Percentiles rank a stretch among this genome's conserved stretches.
Evolutionary conservation across 2,329 filamentous ascomycete species (phyloP).

Genomic region (Stemphylium lycopersici): DNA sequence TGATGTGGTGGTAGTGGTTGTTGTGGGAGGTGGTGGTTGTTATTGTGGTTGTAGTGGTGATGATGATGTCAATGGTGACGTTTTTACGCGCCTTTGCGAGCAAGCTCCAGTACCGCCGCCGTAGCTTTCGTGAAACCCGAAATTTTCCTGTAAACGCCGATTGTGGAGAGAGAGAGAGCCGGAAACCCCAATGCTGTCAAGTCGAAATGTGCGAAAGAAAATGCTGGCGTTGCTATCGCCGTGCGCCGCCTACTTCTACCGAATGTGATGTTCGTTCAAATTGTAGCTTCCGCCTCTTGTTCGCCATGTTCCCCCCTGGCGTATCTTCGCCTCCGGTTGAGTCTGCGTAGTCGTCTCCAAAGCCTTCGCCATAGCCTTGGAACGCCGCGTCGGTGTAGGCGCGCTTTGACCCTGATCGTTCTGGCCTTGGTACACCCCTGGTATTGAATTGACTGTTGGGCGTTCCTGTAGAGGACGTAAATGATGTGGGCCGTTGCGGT

Average conservation of each 20-base stretch:
- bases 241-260: constrained; percentile 45
- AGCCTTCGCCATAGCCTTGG: constrained; percentile 76
- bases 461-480: constrained; percentile 31
- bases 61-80: constrained; percentile 1
- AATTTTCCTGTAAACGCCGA: constrained; percentile 15
- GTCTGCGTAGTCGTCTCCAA: constrained; percentile 70
- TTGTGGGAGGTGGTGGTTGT: constrained; percentile 1
- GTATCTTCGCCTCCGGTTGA: constrained; percentile 76
- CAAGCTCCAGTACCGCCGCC: constrained; percentile 1
- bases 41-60: neutral
- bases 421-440: constrained; percentile 62
- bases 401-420: constrained; percentile 73
- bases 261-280: constrained; percentile 44
- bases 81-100: neutral
- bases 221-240: constrained; percentile 32
- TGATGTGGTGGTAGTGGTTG: neutral
- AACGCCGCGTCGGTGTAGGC: constrained; percentile 77
- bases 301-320: constrained; percentile 31
- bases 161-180: constrained; percentile 4
- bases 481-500: constrained; percentile 28
- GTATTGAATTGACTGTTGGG: constrained; percentile 43
- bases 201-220: constrained; percentile 15
- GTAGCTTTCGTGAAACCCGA: constrained; percentile 12
- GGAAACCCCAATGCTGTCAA: constrained; percentile 17
- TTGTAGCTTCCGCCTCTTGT: constrained; percentile 44